Conservation (phyloP, 1,139 yeast genomes). For the Hansenula sp. region DNA sequence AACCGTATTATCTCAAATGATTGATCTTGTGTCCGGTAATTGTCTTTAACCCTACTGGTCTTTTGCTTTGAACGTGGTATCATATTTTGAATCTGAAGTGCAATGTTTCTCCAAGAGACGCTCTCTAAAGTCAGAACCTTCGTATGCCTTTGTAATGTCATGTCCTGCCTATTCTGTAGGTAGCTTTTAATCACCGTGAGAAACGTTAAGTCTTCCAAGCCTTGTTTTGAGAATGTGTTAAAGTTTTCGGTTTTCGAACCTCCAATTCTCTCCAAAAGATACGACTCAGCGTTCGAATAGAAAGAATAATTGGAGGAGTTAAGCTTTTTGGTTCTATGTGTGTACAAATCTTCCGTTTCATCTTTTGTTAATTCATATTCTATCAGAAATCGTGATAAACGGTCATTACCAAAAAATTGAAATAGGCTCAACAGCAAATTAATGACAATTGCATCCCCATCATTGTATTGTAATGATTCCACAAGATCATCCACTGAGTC, state of each 20-base stretch:
- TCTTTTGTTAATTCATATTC: constrained; percentile 57
- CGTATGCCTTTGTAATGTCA: constrained; percentile 28
- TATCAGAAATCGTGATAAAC: constrained; percentile 57
- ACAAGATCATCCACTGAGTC: constrained; percentile 50
- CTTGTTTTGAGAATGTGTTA: not conserved
- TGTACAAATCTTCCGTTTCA: constrained; percentile 42
- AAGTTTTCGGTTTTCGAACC: not conserved
- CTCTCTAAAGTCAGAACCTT: constrained; percentile 7
- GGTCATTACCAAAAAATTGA: constrained; percentile 39
- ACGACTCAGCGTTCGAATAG: constrained; percentile 20
- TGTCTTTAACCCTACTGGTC: constrained; percentile 32
- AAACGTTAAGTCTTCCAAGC: not conserved
- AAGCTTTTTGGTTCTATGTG: constrained; percentile 35
- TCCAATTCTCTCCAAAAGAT: constrained; percentile 18
- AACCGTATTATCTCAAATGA: constrained; percentile 22
- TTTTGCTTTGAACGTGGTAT: constrained; percentile 25
- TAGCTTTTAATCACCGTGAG: constrained; percentile 11
- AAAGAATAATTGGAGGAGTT: constrained; percentile 5
- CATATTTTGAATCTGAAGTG: constrained; percentile 17
- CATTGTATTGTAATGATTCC: constrained; percentile 55
- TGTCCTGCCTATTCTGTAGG: constrained; percentile 27
- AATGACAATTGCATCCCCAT: constrained; percentile 55
- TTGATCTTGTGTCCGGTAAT: constrained; percentile 44
- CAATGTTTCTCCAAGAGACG: constrained; percentile 25
- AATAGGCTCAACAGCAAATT: constrained; percentile 47